These are phyloP conservation scores for Trichothecium sympodiale DNA, from an alignment of 2,329 filamentous ascomycete genomes.

Conservation along the genomic window DNA sequence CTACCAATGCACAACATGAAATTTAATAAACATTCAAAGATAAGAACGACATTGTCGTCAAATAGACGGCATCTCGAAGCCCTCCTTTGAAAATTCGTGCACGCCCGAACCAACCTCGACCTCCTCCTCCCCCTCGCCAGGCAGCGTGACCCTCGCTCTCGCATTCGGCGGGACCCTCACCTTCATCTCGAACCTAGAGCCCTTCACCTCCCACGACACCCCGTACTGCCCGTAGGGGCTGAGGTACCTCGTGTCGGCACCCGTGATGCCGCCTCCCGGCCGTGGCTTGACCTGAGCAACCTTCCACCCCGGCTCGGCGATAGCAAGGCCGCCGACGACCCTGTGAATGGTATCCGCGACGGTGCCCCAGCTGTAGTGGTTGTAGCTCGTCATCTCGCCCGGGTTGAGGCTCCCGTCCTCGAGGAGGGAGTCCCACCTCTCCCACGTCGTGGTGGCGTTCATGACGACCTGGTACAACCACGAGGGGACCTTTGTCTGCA, in stretches of 20 bases:
- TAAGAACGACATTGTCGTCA: no score
- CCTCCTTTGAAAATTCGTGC: background rate
- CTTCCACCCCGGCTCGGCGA: slow-evolving; percentile 28
- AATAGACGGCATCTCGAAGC: no score
- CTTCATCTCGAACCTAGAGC: slow-evolving; percentile 10
- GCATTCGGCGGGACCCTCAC: slow-evolving; percentile 12
- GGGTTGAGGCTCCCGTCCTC: slow-evolving; percentile 31
- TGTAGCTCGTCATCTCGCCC: slow-evolving; percentile 37
- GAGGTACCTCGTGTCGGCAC: slow-evolving; percentile 15
- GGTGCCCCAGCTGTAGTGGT: slow-evolving; percentile 38
- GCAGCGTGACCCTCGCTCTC: slow-evolving; percentile 7
- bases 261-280: slow-evolving; percentile 24
- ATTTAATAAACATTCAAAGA: no score
- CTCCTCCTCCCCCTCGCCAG: slow-evolving; percentile 2
- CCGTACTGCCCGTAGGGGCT: slow-evolving; percentile 20
- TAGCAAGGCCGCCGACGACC: slow-evolving; percentile 27
- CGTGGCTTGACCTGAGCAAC: slow-evolving; percentile 20
- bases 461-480: slow-evolving; percentile 37
- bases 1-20: no score
- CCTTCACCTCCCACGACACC: slow-evolving; percentile 15
- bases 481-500: slow-evolving; percentile 29
- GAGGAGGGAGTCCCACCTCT: slow-evolving; percentile 37
- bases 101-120: background rate
- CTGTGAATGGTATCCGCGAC: slow-evolving; percentile 36
- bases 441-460: slow-evolving; percentile 37